Evolutionary conservation across 148 eudicot genomes (phyloP), one percentile per base, ranked within the genome.

Genomic region (Limonium bicolor): DNA sequence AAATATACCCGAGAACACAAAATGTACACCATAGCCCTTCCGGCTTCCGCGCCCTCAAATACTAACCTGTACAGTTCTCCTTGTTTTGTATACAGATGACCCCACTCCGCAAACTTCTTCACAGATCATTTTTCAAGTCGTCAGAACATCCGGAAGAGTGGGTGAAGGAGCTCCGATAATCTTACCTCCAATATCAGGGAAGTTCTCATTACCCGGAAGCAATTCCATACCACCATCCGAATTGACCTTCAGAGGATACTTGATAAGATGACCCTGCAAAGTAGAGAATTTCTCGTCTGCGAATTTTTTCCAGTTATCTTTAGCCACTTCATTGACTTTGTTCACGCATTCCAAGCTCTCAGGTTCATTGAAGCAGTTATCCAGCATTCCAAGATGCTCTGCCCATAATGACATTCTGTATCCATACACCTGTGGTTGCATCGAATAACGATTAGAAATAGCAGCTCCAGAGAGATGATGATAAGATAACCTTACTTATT

Each of bases 391-490:
- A 26, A 74, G 71, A 39, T 74, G 76, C 63, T 71, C 86, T 10
- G 78, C 78, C 86, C 86, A 78, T 41, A 78, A 55, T 21, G 86
- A 78, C 40, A 48, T 64, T 63, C 86, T 70, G 45, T 74, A 70
- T 16, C 86, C 86, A 33, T 78, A 78, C 7, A 78, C 52, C 86
- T 78, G 72, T 64, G 58, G 12, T 27, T 20, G 25, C 3, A 27
- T 46, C 5, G 9, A 12, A 8, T n/a, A 3, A 27, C 11, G 13
- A 45, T 43, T 44, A 11, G 48, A 43, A 23, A 11, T 6, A 19
- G 12, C 43, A 18, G 9, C 13, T 18, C 0, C 40, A 13, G 15
- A 8, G 15, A 8, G 40, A 5, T 36, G 18, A 14, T 10, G 8
- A 13, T 13, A 17, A 38, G 1, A 3, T 6, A 39, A 39, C 20